Conservation (phyloP, 176 grass and related monocot genomes). For the Carex parvula region DNA sequence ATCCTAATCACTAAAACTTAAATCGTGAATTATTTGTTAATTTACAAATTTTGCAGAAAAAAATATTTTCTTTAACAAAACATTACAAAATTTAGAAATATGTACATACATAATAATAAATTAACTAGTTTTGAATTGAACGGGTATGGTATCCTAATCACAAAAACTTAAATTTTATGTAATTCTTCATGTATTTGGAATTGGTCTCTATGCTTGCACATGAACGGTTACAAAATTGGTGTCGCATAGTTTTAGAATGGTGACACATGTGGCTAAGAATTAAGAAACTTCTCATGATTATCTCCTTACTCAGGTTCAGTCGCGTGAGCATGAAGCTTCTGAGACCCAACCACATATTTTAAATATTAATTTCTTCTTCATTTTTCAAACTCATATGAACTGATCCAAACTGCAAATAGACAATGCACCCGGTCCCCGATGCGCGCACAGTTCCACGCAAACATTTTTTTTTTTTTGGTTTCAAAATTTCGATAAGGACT, state of each 20-base stretch:
- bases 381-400: not conserved
- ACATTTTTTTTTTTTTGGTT: not conserved
- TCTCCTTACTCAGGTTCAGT: constrained; percentile 12
- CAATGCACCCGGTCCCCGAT: not conserved
- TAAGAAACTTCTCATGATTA: constrained; percentile 28
- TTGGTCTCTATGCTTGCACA: not conserved
- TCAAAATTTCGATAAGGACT: not conserved
- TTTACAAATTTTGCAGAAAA: too few relatives aligned
- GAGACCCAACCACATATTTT: not conserved
- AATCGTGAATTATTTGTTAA: too few relatives aligned
- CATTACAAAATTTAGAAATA: too few relatives aligned
- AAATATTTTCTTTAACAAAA: too few relatives aligned
- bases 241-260: not conserved
- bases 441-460: not conserved
- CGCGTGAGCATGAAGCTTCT: constrained; percentile 16
- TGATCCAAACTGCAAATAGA: constrained; percentile 17
- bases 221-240: not conserved
- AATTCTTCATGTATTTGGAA: too few relatives aligned
- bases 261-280: constrained; percentile 14
- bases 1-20: too few relatives aligned
- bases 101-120: too few relatives aligned
- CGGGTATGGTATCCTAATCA: too few relatives aligned
- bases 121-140: too few relatives aligned
- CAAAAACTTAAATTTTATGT: too few relatives aligned
- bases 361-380: not conserved